Conservation (phyloP, 768 basidiomycete species). For the Dacryopinax spathularia region DNA sequence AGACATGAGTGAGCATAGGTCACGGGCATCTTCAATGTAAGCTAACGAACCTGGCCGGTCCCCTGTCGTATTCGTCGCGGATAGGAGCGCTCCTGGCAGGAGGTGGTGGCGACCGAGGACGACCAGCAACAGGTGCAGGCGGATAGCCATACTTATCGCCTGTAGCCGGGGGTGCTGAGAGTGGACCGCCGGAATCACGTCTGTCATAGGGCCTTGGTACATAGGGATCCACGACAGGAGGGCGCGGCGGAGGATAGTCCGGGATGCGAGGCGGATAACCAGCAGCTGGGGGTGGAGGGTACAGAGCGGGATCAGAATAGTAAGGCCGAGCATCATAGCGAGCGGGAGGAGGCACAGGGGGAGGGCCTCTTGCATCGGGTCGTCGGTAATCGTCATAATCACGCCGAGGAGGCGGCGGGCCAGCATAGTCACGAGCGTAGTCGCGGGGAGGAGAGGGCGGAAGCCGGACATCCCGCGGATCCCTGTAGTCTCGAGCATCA, state of each 20-base stretch:
- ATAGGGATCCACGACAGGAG: slow-evolving; percentile 35
- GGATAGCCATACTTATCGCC: slow-evolving; percentile 31
- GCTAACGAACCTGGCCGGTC: slow-evolving; percentile 33
- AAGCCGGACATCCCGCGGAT: slow-evolving; percentile 17
- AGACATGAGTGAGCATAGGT: slow-evolving; percentile 6
- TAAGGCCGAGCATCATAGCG: slow-evolving; percentile 43
- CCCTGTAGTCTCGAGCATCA: slow-evolving; percentile 10
- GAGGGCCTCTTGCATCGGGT: slow-evolving; percentile 32
- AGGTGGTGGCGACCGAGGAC: slow-evolving; percentile 39
- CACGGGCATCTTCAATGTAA: slow-evolving; percentile 13
- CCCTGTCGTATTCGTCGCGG: slow-evolving; percentile 55
- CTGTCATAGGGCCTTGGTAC: slow-evolving; percentile 35
- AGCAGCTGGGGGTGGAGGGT: slow-evolving; percentile 4
- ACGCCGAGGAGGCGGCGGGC: slow-evolving; percentile 1
- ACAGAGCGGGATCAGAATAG: slow-evolving; percentile 27
- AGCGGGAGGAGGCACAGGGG: slow-evolving; percentile 31
- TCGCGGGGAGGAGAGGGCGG: slow-evolving; percentile 51
- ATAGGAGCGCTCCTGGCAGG: slow-evolving; percentile 24
- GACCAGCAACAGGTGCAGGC: slow-evolving; percentile 35
- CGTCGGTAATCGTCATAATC: slow-evolving; percentile 49
- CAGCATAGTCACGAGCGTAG: slow-evolving; percentile 40
- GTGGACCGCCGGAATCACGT: slow-evolving; percentile 31
- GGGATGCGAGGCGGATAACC: slow-evolving; percentile 29
- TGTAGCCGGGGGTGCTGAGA: slow-evolving; percentile 34
- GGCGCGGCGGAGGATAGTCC: slow-evolving; percentile 39